Conservation (phyloP, 2,329 filamentous ascomycete species). For the Alternaria infectoria region DNA sequence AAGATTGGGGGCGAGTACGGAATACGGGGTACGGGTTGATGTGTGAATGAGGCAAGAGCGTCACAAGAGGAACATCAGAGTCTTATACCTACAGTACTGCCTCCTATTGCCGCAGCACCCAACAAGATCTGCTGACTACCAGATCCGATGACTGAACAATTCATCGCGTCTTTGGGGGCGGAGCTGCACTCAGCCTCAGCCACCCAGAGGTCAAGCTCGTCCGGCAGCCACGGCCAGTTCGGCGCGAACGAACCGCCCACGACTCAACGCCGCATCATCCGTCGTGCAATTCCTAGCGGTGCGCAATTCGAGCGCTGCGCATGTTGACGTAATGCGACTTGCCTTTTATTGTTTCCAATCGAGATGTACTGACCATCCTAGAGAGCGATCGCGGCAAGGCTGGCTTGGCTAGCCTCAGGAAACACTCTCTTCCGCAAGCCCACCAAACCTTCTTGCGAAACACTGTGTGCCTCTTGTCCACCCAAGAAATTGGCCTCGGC, state of each 20-base stretch:
- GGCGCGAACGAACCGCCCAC: conserved; percentile 11
- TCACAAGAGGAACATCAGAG: conserved; percentile 1
- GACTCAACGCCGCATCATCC: conserved; percentile 15
- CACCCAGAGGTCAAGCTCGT: conserved; percentile 21
- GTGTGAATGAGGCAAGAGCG: conserved; percentile 19
- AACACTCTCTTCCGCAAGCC: conserved; percentile 28
- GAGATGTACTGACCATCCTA: background rate
- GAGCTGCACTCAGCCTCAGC: conserved; percentile 43
- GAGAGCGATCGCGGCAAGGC: background rate
- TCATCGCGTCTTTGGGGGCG: conserved; percentile 32
- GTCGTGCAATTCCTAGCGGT: conserved; percentile 5
- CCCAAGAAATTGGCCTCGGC: conserved; percentile 8
- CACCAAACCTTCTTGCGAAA: conserved; percentile 20
- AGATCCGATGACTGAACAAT: conserved; percentile 31
- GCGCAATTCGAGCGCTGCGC: background rate
- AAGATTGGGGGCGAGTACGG: conserved; percentile 18
- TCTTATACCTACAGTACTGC: conserved; percentile 20
- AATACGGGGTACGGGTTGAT: background rate
- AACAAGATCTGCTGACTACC: conserved; percentile 34
- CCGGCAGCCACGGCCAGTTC: conserved; percentile 26
- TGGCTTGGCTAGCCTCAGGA: conserved; percentile 16
- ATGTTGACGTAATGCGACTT: background rate
- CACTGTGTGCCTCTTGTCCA: conserved; percentile 16
- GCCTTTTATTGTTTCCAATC: background rate
- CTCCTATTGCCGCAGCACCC: conserved; percentile 22